Percentiles rank a stretch among this genome's conserved stretches.
phyloP scores from a whole-genome alignment of 345 rosid species.

The Kernera saxatilis region DNA sequence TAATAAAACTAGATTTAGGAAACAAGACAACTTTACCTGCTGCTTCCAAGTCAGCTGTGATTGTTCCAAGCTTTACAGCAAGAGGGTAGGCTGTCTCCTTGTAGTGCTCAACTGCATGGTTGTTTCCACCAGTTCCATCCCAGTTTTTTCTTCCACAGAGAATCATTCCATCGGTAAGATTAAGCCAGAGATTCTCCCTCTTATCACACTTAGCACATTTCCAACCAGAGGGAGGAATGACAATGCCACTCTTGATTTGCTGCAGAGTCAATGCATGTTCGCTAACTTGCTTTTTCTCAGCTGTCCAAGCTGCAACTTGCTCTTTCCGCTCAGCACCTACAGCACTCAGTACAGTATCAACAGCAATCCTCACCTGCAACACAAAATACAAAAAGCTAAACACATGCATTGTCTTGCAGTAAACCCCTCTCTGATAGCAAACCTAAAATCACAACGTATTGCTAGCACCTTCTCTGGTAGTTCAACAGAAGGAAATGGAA shows the following conservation, averaged over 20 bases:
- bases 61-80: constrained; percentile 96
- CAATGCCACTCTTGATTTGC: constrained; percentile 70
- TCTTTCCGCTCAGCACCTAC: constrained; percentile 88
- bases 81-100: constrained; percentile 88
- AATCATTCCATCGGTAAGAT: constrained; percentile 94
- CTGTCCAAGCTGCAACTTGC: constrained; percentile 93
- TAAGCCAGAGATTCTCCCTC: constrained; percentile 90
- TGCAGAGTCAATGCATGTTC: constrained; percentile 69
- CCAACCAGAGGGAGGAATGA: constrained; percentile 90
- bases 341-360: constrained; percentile 65
- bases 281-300: constrained; percentile 78
- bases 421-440: neutral
- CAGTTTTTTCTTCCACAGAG: constrained; percentile 96
- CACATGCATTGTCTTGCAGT: neutral
- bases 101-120: constrained; percentile 89
- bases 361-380: constrained; percentile 84
- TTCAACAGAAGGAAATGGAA: constrained; percentile 87
- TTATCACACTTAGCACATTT: constrained; percentile 87
- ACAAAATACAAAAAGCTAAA: constrained; percentile 1
- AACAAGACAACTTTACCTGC: constrained; percentile 68
- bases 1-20: constrained; percentile 1
- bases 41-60: constrained; percentile 90
- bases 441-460: neutral
- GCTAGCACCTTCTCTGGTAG: constrained; percentile 91
- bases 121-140: constrained; percentile 98